phyloP scores from a whole-genome alignment of 2,329 filamentous ascomycete species.

The Aspergillus spinulosporus region DNA sequence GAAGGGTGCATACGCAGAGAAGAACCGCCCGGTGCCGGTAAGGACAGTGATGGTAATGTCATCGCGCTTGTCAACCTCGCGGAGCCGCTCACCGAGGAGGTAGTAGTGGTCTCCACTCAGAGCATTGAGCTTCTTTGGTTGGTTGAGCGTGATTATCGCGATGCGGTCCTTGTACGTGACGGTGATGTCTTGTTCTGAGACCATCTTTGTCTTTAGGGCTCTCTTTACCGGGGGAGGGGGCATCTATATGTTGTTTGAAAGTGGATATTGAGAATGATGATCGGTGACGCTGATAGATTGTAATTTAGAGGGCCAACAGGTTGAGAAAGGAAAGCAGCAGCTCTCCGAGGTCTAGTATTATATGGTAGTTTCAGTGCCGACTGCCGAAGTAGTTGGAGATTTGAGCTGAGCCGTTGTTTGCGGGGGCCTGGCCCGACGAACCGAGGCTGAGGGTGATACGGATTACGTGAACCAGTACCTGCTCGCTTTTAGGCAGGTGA shows the following conservation, averaged over 20 bases:
- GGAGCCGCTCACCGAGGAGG: conserved; percentile 68
- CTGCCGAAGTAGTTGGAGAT: too few species aligned
- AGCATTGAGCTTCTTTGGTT: conserved; percentile 84
- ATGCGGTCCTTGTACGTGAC: conserved; percentile 67
- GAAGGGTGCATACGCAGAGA: conserved; percentile 70
- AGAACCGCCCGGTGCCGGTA: conserved; percentile 75
- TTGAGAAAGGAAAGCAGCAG: too few species aligned
- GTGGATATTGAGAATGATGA: too few species aligned
- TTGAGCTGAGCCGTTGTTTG: background rate
- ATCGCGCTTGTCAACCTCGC: conserved; percentile 73
- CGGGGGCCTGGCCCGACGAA: background rate
- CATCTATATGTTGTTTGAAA: too few species aligned
- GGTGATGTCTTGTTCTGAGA: conserved; percentile 50
- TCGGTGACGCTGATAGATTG: too few species aligned
- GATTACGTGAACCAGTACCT: background rate
- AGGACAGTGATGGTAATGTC: conserved; percentile 84
- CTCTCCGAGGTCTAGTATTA: background rate
- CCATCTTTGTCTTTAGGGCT: conserved; percentile 1
- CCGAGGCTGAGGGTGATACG: background rate
- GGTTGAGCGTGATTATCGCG: conserved; percentile 84
- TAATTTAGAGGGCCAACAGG: too few species aligned
- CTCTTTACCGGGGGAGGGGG: background rate
- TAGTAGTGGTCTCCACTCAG: conserved; percentile 73
- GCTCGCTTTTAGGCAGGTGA: too few species aligned
- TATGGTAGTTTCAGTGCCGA: background rate